These are phyloP conservation scores for Orbilia javanica DNA, from an alignment of 2,329 filamentous ascomycete genomes.

Conservation along the genomic window DNA sequence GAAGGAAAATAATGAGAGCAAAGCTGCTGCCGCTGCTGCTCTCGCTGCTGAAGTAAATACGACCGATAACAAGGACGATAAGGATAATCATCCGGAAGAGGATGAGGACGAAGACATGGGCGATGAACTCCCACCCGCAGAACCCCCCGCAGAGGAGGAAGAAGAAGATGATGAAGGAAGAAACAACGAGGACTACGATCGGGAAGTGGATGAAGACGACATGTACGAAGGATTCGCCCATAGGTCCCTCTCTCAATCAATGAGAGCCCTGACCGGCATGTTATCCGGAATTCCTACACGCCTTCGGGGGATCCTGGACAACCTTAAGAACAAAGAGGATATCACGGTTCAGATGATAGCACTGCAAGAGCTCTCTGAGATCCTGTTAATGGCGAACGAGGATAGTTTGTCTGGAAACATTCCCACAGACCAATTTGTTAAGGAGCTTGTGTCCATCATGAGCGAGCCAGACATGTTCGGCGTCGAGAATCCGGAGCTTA, in stretches of 20 bases:
- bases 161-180: constrained; percentile 64
- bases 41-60: constrained; percentile 28
- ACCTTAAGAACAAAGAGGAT: constrained; percentile 85
- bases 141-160: constrained; percentile 65
- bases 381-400: constrained; percentile 93
- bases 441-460: constrained; percentile 93
- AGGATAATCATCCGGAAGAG: constrained; percentile 49
- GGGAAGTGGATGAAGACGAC: constrained; percentile 75
- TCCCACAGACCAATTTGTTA: constrained; percentile 92
- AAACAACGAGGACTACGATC: constrained; percentile 72
- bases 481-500: constrained; percentile 94
- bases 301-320: constrained; percentile 80
- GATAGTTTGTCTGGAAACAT: constrained; percentile 96
- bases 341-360: constrained; percentile 90
- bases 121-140: constrained; percentile 61
- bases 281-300: constrained; percentile 86
- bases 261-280: constrained; percentile 89
- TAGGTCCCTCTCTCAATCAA: constrained; percentile 79
- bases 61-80: constrained; percentile 62
- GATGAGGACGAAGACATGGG: constrained; percentile 57
- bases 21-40: neutral
- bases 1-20: constrained; percentile 54
- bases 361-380: constrained; percentile 90
- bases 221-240: constrained; percentile 72
- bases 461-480: constrained; percentile 82